Evolutionary conservation across 1,139 yeast species (phyloP), one percentile per base, ranked within the genome.

Genomic region (Meyerozyma guilliermondii): DNA sequence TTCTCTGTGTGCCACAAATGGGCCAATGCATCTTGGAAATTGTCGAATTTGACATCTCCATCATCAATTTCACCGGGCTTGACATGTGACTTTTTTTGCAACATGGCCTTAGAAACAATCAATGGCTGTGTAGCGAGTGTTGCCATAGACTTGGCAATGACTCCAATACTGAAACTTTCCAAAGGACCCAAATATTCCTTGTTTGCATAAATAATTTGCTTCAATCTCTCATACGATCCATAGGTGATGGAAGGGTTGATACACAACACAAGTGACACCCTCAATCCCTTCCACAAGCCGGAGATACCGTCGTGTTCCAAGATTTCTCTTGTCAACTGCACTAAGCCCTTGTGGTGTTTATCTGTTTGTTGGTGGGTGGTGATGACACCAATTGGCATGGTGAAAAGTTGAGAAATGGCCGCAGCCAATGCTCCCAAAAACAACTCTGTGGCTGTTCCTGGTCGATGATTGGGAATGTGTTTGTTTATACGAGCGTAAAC

Each of bases 231-330:
- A 60, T 80, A 85, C 2, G 89, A 75, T 5, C 95, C 95, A 60
- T 87, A 88, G 5, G 96, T 87, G 58, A 87, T 87, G 35, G 95
- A 83, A 5, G 96, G 96, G 65, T 87, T 87, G 46, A 83, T 71
- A 31, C 94, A 87, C 42, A 87, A 74, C 5, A 87, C 86, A 55
- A 87, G 65, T 10, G 89, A 81, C 8, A 89, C 95, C 59, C 87
- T 82, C 48, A 87, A 74, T 0, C 96, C 96, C 52, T 82, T 75
- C 96, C 96, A 87, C 47, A 87, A 77, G 0, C 94, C 94, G 13
- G 76, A 62, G 38, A 81, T 49, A 5, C 94, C 91, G 53, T 85
- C 87, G 40, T 83, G 81, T n/a, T 67, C 67, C 43, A 79, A 62
- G 36, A 87, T 76, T 45, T 81, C 80, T 46, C 70, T 65, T 26